These are phyloP conservation scores for Delitschia confertaspora DNA, from an alignment of 495 filamentous ascomycete genomes.

Conservation along the genomic window DNA sequence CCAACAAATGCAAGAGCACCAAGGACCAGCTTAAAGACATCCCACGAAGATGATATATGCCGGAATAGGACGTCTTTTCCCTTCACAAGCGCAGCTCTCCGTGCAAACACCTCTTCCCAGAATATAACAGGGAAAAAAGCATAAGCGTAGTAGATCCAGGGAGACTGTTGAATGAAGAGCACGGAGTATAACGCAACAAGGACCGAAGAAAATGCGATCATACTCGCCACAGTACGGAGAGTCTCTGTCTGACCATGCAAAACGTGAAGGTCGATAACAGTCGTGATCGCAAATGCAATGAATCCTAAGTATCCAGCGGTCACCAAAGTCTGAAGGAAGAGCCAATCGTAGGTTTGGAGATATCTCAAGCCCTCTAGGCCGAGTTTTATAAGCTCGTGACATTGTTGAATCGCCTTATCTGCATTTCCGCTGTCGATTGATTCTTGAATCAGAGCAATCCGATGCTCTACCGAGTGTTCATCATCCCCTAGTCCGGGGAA, in stretches of 20 bases:
- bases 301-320: conserved; percentile 92
- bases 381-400: conserved; percentile 62
- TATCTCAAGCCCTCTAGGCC: conserved; percentile 84
- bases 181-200: conserved; percentile 67
- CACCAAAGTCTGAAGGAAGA: conserved; percentile 89
- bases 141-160: conserved; percentile 84
- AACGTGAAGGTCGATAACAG: conserved; percentile 83
- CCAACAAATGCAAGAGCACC: conserved; percentile 58
- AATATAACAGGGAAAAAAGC: conserved; percentile 85
- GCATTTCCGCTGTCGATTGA: conserved; percentile 59
- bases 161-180: conserved; percentile 68
- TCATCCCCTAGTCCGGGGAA: conserved; percentile 54
- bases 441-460: conserved; percentile 56
- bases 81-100: conserved; percentile 56
- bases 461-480: conserved; percentile 54
- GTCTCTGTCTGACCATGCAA: conserved; percentile 62
- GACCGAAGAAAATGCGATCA: conserved; percentile 63
- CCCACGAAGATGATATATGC: conserved; percentile 51
- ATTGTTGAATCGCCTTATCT: conserved; percentile 66
- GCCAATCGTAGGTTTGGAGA: conserved; percentile 93
- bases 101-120: conserved; percentile 92
- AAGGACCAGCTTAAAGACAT: conserved; percentile 48
- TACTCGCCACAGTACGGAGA: conserved; percentile 52
- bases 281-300: conserved; percentile 91
- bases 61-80: conserved; percentile 62